Conservation (phyloP, 345 rosid species). For the Adansonia digitata region DNA sequence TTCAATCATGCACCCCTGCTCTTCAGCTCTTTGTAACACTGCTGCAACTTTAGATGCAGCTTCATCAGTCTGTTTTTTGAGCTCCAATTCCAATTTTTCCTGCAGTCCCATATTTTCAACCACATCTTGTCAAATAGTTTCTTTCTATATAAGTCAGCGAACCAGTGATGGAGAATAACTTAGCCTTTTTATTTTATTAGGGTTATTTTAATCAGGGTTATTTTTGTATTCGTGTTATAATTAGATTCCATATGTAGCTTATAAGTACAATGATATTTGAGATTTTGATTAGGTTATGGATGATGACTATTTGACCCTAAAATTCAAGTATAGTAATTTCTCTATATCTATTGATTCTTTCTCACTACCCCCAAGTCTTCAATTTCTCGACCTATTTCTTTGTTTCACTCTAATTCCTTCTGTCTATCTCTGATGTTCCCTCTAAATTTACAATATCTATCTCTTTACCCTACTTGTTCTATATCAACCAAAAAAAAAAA, state of each 20-base stretch:
- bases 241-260: background rate
- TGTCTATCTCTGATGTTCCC: background rate
- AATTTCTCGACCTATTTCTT: background rate
- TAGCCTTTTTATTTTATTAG: background rate
- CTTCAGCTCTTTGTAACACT: conserved; percentile 84
- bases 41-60: conserved; percentile 77
- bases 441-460: background rate
- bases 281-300: background rate
- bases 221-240: background rate
- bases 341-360: background rate
- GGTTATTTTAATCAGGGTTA: background rate
- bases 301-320: background rate
- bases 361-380: background rate
- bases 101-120: conserved; percentile 25
- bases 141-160: background rate
- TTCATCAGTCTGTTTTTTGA: conserved; percentile 67
- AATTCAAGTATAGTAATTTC: background rate
- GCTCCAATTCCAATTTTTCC: conserved; percentile 65
- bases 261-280: background rate
- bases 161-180: background rate
- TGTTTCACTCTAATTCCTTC: background rate
- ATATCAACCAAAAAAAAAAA: background rate
- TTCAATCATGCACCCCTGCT: conserved; percentile 86
- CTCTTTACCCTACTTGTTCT: background rate
- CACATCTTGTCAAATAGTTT: conserved; percentile 8